Evolutionary conservation across 208 protist genomes (phyloP).

Genomic region (Wallacemonas sp.): DNA sequence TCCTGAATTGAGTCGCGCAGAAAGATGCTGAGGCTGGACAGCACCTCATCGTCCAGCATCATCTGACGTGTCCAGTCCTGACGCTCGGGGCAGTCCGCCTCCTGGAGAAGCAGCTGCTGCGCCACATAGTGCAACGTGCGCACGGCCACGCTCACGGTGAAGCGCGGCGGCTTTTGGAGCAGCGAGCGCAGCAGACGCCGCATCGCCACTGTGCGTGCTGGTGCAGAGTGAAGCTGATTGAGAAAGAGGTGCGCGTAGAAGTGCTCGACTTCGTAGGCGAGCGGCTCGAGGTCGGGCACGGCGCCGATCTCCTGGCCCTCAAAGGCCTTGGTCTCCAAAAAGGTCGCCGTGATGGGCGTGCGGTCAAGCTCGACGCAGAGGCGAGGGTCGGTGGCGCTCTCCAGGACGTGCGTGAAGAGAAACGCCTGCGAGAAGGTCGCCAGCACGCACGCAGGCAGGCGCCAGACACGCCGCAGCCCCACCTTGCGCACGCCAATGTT

Average conservation of each 20-base stretch:
- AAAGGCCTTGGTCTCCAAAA: slow-evolving; percentile 69
- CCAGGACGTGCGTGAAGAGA: slow-evolving; percentile 59
- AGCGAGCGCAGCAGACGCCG: slow-evolving; percentile 31
- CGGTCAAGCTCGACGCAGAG: slow-evolving; percentile 83
- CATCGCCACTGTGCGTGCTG: slow-evolving; percentile 51
- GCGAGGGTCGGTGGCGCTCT: slow-evolving; percentile 55
- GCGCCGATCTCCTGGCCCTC: slow-evolving; percentile 61
- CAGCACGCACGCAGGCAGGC: slow-evolving; percentile 45
- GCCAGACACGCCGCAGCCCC: slow-evolving; percentile 63
- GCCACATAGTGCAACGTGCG: slow-evolving; percentile 60
- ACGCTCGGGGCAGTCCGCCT: slow-evolving; percentile 16
- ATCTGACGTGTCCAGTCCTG: slow-evolving; percentile 27
- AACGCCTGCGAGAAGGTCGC: slow-evolving; percentile 52
- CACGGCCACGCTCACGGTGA: slow-evolving; percentile 56
- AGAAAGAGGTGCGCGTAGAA: slow-evolving; percentile 73
- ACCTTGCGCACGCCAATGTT: slow-evolving; percentile 81
- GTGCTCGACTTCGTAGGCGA: slow-evolving; percentile 65
- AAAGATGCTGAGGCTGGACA: slow-evolving; percentile 36
- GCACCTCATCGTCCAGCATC: slow-evolving; percentile 34
- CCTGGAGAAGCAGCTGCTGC: slow-evolving; percentile 26
- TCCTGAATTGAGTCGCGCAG: slow-evolving; percentile 74
- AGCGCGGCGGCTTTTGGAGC: slow-evolving; percentile 45
- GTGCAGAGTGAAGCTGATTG: slow-evolving; percentile 24
- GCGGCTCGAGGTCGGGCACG: slow-evolving; percentile 40
- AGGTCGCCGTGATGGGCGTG: slow-evolving; percentile 44